Evolutionary conservation across 139 green algal species (phyloP).

Genomic region (Tetraselmis chui): DNA sequence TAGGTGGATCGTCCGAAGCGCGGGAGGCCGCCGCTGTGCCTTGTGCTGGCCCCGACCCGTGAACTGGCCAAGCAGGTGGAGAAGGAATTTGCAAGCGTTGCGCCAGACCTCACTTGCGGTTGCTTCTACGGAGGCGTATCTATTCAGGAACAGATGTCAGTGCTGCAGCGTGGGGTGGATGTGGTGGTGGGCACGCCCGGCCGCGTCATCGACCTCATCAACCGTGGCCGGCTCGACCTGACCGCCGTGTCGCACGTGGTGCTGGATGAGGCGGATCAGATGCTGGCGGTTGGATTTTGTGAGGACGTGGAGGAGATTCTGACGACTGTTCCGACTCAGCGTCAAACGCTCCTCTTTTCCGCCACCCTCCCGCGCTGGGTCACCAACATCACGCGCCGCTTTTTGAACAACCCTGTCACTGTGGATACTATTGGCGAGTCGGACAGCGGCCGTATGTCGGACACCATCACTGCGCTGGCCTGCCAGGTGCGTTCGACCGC

Average conservation of each 20-base stretch:
- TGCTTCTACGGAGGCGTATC: slow-evolving; percentile 82
- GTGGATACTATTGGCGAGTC: slow-evolving; percentile 92
- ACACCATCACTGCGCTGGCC: slow-evolving; percentile 32
- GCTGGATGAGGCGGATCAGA: slow-evolving; percentile 97
- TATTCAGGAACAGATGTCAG: slow-evolving; percentile 59
- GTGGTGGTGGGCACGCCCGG: slow-evolving; percentile 95
- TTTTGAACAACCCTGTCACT: slow-evolving; percentile 66
- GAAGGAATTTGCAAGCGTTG: slow-evolving; percentile 75
- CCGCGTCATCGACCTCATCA: slow-evolving; percentile 91
- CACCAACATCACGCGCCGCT: slow-evolving; percentile 72
- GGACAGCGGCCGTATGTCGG: slow-evolving; percentile 52
- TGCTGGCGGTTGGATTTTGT: slow-evolving; percentile 96
- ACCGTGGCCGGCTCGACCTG: slow-evolving; percentile 69
- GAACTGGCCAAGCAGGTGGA: slow-evolving; percentile 99
- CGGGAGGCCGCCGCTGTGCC: slow-evolving; percentile 54
- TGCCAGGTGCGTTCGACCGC: slow-evolving; percentile 13
- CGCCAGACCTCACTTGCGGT: slow-evolving; percentile 50
- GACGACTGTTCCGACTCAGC: slow-evolving; percentile 47
- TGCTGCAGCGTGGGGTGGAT: slow-evolving; percentile 76
- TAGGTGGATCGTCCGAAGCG: slow-evolving; percentile 15
- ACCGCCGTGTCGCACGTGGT: slow-evolving; percentile 75
- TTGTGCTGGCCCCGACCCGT: slow-evolving; percentile 92
- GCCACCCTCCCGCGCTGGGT: slow-evolving; percentile 96
- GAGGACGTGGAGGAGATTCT: slow-evolving; percentile 97
- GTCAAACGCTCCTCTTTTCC: slow-evolving; percentile 95